Base-by-base conservation (phyloP, 2,329 filamentous ascomycete genomes). In the Epichloe gansuensis region DNA sequence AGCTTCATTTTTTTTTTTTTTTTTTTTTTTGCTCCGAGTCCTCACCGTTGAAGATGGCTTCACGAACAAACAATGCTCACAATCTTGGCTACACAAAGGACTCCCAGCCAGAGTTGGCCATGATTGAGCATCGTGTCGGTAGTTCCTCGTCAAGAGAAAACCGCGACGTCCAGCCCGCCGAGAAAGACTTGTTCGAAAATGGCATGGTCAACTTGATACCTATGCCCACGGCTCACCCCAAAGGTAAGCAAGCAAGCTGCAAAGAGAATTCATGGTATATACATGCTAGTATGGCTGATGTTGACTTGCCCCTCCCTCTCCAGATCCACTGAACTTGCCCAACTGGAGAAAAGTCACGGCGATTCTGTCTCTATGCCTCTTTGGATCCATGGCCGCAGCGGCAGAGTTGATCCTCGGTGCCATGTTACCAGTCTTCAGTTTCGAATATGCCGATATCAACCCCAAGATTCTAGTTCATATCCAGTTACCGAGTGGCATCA, bases 371-470 rank as follows among this genome's bases (percentile, higher is more conserved):
- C 43, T 51, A 1, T 46, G 50, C 35, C 50, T 51, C 35, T 51
- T 51, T 12, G 50, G 50, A 39, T 46, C 50, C 35, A 51, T 51
- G 50, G 42, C 50, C 3, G 50, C 50, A 1, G 42, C 50, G 2
- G 50, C 50, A 34, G 50, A 51, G 37, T 15, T 51, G 23, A 51
- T 51, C 21, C 44, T 51, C n/a, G 50, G 50, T 13, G 43, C 50
- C 25, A 46, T 51, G 42, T 13, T 51, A 8, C 50, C 50, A 3
- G 44, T 51, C 8, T 51, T 51, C 37, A 46, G 43, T 28, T 51
- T 51, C 21, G 50, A 51, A 28, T 51, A 51, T 23, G 50, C 50
- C 11, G 50, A 34, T 12, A 43, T 51, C 21, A n/a, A 51, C 17
- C 50, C 50, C 2, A 51, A 51, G 43, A 15, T 51, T 3, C 15